Conservation (phyloP, 495 filamentous ascomycete species). For the Aspergillus wentii region DNA sequence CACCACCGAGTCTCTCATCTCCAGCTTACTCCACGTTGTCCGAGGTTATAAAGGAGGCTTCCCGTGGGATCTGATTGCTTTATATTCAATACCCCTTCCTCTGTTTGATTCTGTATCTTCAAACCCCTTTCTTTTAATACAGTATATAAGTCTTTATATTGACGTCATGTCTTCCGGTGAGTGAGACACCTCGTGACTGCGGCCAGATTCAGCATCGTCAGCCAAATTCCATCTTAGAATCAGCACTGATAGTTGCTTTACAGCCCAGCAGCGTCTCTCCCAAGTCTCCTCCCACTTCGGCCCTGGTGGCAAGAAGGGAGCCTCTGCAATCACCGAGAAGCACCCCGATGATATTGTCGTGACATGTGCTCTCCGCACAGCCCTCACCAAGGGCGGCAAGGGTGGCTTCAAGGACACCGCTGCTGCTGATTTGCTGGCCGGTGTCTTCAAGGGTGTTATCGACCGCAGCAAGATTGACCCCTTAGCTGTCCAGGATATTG, state of each 20-base stretch:
- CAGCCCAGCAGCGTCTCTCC: slow-evolving; percentile 58
- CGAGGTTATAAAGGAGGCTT: slow-evolving; percentile 20
- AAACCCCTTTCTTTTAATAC: slow-evolving; percentile 1
- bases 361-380: slow-evolving; percentile 85
- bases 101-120: not conserved
- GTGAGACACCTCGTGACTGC: slow-evolving; percentile 3
- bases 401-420: slow-evolving; percentile 92
- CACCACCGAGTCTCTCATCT: slow-evolving; percentile 16
- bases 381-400: slow-evolving; percentile 88
- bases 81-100: slow-evolving; percentile 3
- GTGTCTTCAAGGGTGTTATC: slow-evolving; percentile 75
- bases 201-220: not conserved
- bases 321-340: slow-evolving; percentile 53
- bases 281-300: slow-evolving; percentile 61
- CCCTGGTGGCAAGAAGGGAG: slow-evolving; percentile 38
- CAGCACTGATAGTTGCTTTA: slow-evolving; percentile 3
- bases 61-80: slow-evolving; percentile 7
- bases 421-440: slow-evolving; percentile 79
- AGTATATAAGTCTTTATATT: slow-evolving; percentile 10
- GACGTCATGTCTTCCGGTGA: slow-evolving; percentile 42
- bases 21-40: slow-evolving; percentile 10
- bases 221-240: not conserved
- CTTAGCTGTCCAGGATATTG: slow-evolving; percentile 79
- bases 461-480: slow-evolving; percentile 83
- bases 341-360: slow-evolving; percentile 79